These are phyloP conservation scores for Diaporthe eres DNA, from an alignment of 2,329 filamentous ascomycete species.

Conservation along the genomic window DNA sequence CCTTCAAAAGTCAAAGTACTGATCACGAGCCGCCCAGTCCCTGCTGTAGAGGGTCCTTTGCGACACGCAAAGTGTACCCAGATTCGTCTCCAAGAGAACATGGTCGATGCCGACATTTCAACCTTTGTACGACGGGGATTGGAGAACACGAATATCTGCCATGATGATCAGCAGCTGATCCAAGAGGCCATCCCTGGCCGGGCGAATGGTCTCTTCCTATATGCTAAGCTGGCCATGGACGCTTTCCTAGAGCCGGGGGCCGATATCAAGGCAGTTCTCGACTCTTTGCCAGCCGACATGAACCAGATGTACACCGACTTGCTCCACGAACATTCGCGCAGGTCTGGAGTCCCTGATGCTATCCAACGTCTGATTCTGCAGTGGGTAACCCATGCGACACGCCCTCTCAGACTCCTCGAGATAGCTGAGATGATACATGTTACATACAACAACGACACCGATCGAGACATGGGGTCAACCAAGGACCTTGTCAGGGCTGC, in stretches of 20 bases:
- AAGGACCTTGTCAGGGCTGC: slow-evolving; percentile 3
- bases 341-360: neutral
- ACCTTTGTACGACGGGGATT: neutral
- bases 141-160: slow-evolving; percentile 1
- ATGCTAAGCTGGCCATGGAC: neutral
- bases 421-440: neutral
- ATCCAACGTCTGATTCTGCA: neutral
- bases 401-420: neutral
- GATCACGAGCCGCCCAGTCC: neutral
- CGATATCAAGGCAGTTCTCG: neutral
- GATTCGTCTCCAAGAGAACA: neutral
- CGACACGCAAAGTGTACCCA: neutral
- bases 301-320: neutral
- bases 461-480: neutral
- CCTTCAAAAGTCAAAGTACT: neutral
- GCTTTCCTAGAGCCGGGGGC: slow-evolving; percentile 2
- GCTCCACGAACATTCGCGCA: neutral
- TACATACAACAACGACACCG: neutral
- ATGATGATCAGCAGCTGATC: neutral
- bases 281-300: neutral
- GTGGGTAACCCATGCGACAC: neutral
- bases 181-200: neutral
- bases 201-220: neutral
- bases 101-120: neutral
- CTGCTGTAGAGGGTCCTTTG: neutral